These are phyloP conservation scores for Aspergillus novofumigatus DNA, from an alignment of 2,329 filamentous ascomycete genomes.

Conservation along the genomic window DNA sequence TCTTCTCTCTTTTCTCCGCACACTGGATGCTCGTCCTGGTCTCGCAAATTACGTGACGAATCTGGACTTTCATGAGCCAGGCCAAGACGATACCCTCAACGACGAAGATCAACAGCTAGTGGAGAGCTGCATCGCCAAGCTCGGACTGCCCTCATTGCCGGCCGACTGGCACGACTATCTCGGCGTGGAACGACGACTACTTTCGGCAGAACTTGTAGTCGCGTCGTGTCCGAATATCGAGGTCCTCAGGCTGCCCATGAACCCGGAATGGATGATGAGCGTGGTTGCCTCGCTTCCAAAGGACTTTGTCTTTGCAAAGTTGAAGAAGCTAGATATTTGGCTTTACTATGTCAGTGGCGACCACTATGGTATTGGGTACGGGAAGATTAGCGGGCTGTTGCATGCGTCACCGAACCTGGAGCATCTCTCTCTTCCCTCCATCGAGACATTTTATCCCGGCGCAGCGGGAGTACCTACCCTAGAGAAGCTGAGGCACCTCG, in stretches of 20 bases:
- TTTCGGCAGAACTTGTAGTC: neutral
- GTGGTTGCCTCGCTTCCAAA: neutral
- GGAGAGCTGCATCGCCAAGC: neutral
- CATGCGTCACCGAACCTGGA: neutral
- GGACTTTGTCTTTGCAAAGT: neutral
- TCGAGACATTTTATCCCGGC: neutral
- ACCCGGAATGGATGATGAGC: neutral
- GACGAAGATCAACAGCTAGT: neutral
- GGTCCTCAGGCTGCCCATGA: neutral
- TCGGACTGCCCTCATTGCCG: neutral
- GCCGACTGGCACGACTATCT: neutral
- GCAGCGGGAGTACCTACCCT: neutral
- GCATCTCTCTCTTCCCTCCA: neutral
- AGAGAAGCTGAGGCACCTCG: conserved; percentile 14
- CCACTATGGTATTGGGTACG: conserved; percentile 1
- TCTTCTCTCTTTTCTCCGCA: conserved; percentile 1
- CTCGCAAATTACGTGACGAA: conserved; percentile 1
- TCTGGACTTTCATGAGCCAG: neutral
- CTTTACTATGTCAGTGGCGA: conserved; percentile 3
- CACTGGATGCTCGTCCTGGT: neutral
- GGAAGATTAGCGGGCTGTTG: neutral
- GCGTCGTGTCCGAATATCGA: neutral
- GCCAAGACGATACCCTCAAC: neutral
- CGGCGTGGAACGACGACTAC: neutral
- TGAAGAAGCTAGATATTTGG: neutral